A percentile compares a stretch with the other conserved stretches of the same genome.
phyloP scores from a whole-genome alignment of 306 rosid species.

The Prunus mira region DNA sequence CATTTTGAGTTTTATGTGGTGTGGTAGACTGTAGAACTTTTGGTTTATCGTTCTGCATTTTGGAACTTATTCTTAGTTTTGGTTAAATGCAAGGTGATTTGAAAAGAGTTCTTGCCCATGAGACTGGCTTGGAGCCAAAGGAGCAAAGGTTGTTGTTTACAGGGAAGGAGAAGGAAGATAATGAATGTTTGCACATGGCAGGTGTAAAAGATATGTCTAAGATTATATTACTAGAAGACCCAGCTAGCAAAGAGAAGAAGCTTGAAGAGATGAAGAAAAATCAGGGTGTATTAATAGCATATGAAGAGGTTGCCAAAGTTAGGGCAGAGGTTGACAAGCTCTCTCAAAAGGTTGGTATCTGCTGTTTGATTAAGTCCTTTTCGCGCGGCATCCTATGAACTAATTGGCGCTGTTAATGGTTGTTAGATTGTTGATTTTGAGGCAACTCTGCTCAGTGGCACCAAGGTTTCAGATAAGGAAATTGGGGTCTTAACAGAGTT shows the following conservation, averaged over 20 bases:
- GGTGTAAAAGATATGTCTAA: slow-evolving; percentile 68
- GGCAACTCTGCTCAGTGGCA: slow-evolving; percentile 31
- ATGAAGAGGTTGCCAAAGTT: slow-evolving; percentile 42
- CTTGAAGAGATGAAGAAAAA: slow-evolving; percentile 48
- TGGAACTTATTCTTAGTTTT: slow-evolving; percentile 20
- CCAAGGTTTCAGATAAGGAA: slow-evolving; percentile 46
- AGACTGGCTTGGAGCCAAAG: slow-evolving; percentile 58
- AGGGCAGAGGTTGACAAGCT: slow-evolving; percentile 56
- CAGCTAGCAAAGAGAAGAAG: slow-evolving; percentile 68
- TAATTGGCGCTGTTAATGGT: background rate
- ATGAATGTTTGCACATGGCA: slow-evolving; percentile 58
- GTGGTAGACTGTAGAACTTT: background rate
- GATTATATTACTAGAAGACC: slow-evolving; percentile 64
- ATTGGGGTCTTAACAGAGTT: slow-evolving; percentile 47
- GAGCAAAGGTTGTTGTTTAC: slow-evolving; percentile 60
- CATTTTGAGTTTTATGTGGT: background rate
- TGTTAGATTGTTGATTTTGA: slow-evolving; percentile 55
- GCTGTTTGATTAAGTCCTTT: background rate
- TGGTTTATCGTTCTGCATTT: background rate
- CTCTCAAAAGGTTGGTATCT: slow-evolving; percentile 48
- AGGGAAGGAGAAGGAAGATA: slow-evolving; percentile 73
- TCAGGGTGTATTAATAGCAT: slow-evolving; percentile 34
- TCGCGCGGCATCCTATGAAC: background rate
- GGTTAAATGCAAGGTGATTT: slow-evolving; percentile 51
- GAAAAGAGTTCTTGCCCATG: slow-evolving; percentile 43